Base-by-base conservation (phyloP, 768 basidiomycete species). In the Hygrocybe coccinea region DNA sequence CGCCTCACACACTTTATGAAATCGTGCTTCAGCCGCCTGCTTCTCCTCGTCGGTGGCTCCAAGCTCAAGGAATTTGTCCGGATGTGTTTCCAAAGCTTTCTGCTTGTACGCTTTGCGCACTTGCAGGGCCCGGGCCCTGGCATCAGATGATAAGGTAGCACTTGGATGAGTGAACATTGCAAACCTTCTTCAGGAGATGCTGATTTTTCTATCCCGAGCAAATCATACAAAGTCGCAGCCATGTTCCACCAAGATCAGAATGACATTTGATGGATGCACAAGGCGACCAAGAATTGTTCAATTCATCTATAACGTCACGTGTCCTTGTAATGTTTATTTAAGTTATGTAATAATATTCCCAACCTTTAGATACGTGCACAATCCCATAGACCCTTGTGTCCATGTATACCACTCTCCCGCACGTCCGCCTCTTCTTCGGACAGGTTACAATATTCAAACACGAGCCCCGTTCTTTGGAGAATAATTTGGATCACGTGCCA, bases 41-140 rank as follows among this genome's bases (percentile, higher is more conserved):
- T 79, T 82, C 56, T 81, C 79, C 55, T 74, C 69, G 43, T 77
- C 76, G 41, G 70, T 78, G 7, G 81, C 79, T 29, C 68, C 68
- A 36, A 77, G 82, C 10, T 79, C 79, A 46, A 87, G 47, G 14
- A 56, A 78, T 61, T 86, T 87, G 61, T 88, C 86, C 9, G 86
- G 86, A 64, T 88, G 86, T 1, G 87, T 87, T 65, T 85, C 83
- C 24, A 88, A 72, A 9, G 80, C 85, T 61, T 79, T 82, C 58
- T 78, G 79, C 62, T 79, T 83, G 67, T 87, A 88, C 1, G 84
- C 85, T 61, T 75, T 82, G 50, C 84, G 81, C 55, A 88, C 86
- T 86, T 58, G 7, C 35, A 21, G 58, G n/a, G 22, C 37, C 21
- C 21, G 19, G 22, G 51, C 35, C 38, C 24, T 4, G 36, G 34